Evolutionary conservation across 345 rosid species (phyloP).

Genomic region (Rhodamnia rubescens): DNA sequence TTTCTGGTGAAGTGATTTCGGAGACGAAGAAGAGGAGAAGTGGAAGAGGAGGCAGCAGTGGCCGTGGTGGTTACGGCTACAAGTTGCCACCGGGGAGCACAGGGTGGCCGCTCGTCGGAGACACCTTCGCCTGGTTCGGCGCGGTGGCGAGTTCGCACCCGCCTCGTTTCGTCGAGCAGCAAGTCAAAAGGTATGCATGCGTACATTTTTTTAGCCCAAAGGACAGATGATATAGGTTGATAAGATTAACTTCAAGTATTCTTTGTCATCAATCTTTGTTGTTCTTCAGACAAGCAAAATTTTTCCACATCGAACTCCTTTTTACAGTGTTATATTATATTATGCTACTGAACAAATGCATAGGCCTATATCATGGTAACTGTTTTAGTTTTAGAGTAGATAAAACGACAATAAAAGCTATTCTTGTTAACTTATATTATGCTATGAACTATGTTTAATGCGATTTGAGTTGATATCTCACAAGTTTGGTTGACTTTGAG

Average conservation of each 20-base stretch:
- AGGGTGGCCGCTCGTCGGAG: conserved; percentile 79
- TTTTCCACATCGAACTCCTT: not conserved
- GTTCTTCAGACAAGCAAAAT: not conserved
- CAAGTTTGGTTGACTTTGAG: not conserved
- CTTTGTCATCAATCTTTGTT: not conserved
- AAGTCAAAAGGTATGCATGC: conserved; percentile 37
- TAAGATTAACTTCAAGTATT: not conserved
- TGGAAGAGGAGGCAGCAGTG: not conserved
- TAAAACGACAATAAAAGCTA: too few species aligned
- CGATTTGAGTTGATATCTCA: not conserved
- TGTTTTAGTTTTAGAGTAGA: not conserved
- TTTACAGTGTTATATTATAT: not conserved
- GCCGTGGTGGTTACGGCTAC: not conserved
- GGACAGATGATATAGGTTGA: not conserved
- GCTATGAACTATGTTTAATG: not conserved
- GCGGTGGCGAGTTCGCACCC: conserved; percentile 84
- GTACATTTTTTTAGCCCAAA: not conserved
- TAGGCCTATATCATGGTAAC: not conserved
- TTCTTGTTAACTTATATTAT: not conserved
- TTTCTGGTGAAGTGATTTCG: not conserved
- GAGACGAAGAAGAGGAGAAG: not conserved
- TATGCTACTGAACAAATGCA: not conserved
- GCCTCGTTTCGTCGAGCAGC: conserved; percentile 49
- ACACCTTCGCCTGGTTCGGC: conserved; percentile 57
- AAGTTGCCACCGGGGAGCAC: conserved; percentile 56